Percentiles rank a stretch among this genome's conserved stretches.
phyloP scores from a whole-genome alignment of 129 eudicot genomes.

The Pseudognaphalium luteoalbum region DNA sequence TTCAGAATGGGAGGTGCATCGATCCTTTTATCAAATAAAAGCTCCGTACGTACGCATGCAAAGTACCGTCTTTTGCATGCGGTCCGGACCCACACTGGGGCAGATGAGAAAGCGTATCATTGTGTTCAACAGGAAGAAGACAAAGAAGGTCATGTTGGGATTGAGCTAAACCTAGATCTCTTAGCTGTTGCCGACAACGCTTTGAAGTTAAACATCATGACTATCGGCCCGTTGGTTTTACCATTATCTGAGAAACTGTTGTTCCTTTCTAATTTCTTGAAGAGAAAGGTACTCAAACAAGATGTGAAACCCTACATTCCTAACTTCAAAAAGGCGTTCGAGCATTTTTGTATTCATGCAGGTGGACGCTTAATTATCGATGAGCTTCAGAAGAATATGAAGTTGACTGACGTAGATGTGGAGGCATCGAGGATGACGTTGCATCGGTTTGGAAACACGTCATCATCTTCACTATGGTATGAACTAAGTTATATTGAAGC shows the following conservation, averaged over 20 bases:
- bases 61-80: slow-evolving; percentile 11
- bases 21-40: background rate
- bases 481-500: slow-evolving; percentile 11
- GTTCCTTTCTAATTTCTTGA: background rate
- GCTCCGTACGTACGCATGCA: background rate
- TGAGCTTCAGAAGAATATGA: slow-evolving; percentile 2
- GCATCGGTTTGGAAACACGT: slow-evolving; percentile 13
- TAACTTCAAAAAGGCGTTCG: slow-evolving; percentile 10
- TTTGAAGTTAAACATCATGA: background rate
- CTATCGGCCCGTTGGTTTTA: slow-evolving; percentile 3
- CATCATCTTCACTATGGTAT: slow-evolving; percentile 13
- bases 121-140: background rate
- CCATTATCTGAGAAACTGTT: background rate
- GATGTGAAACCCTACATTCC: slow-evolving; percentile 11
- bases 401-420: background rate
- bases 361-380: slow-evolving; percentile 7
- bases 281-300: slow-evolving; percentile 1
- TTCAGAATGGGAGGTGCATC: slow-evolving; percentile 14
- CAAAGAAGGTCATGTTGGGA: background rate
- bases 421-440: slow-evolving; percentile 8
- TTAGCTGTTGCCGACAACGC: background rate
- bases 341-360: slow-evolving; percentile 13
- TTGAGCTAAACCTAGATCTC: slow-evolving; percentile 1
- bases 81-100: slow-evolving; percentile 10
- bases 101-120: background rate